A percentile compares a stretch with the other conserved stretches of the same genome.
Conservation (phyloP, 169 alveolate species). For the Condylostoma magnum region DNA sequence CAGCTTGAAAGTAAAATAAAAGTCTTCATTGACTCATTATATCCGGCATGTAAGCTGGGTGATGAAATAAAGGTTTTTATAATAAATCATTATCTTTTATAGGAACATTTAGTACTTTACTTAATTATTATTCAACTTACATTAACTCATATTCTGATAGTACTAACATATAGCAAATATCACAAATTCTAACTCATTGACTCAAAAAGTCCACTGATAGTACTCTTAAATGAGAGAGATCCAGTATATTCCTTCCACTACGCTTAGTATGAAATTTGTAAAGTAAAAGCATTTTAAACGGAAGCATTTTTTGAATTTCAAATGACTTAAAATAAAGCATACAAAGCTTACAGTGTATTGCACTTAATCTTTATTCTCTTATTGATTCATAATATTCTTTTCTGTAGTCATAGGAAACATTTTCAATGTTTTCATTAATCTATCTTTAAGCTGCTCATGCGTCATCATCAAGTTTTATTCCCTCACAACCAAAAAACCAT, state of each 20-base stretch:
- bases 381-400: no score
- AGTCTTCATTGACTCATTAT: background rate
- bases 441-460: no score
- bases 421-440: no score
- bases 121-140: slow-evolving; percentile 1
- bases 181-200: slow-evolving; percentile 10
- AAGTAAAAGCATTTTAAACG: slow-evolving; percentile 10
- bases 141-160: slow-evolving; percentile 2
- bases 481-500: slow-evolving; percentile 6
- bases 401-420: no score
- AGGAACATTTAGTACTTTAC: background rate
- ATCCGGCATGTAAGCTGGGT: background rate
- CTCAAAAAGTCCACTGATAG: slow-evolving; percentile 2
- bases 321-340: background rate
- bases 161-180: slow-evolving; percentile 8
- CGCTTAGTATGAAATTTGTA: background rate
- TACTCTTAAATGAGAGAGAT: background rate
- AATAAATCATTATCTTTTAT: background rate
- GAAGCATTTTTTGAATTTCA: background rate
- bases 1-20: background rate
- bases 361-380: slow-evolving; percentile 19
- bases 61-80: background rate
- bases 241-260: background rate
- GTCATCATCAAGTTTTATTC: slow-evolving; percentile 11
- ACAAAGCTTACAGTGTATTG: slow-evolving; percentile 6